A percentile compares a stretch with the other conserved stretches of the same genome.
phyloP scores from a whole-genome alignment of 2,329 filamentous ascomycete genomes.

The Clonostachys solani region DNA sequence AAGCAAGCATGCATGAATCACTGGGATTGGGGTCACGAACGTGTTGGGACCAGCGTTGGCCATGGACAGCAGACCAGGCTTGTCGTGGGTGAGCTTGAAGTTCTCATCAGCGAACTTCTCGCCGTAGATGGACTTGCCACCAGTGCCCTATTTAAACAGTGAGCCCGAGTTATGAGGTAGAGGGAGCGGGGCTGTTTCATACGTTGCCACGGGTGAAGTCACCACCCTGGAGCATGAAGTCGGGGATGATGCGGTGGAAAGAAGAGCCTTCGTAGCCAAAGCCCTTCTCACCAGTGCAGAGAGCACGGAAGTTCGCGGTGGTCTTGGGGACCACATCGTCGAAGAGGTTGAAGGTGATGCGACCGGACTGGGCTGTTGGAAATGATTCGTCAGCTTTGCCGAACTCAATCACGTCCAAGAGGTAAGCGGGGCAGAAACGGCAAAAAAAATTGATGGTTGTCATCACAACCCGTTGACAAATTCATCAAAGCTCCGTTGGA shows the following conservation, averaged over 20 bases:
- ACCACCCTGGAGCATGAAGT: conserved; percentile 96
- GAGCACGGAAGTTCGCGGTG: conserved; percentile 75
- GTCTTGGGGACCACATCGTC: conserved; percentile 87
- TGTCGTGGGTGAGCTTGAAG: conserved; percentile 71
- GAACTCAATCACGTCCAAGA: neutral
- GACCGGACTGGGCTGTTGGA: conserved; percentile 62
- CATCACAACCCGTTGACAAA: neutral
- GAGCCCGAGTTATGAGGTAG: conserved; percentile 11
- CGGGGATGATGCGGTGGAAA: conserved; percentile 90
- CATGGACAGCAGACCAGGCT: conserved; percentile 84
- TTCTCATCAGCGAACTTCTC: conserved; percentile 95
- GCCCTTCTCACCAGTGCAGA: conserved; percentile 77
- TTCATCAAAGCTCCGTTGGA: neutral
- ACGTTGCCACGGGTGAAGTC: conserved; percentile 93
- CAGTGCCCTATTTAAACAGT: conserved; percentile 62
- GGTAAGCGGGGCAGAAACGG: neutral
- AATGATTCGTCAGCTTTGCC: conserved; percentile 11
- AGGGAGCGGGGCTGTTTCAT: conserved; percentile 29
- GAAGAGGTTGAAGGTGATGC: conserved; percentile 88
- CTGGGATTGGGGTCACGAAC: conserved; percentile 23
- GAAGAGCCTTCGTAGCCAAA: conserved; percentile 78
- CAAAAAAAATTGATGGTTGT: neutral
- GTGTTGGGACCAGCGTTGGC: conserved; percentile 95
- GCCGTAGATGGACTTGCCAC: conserved; percentile 91
- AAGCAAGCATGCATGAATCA: neutral